Percentiles rank a stretch among this genome's conserved stretches.
These are phyloP conservation scores for Xylaria palmicola DNA, from an alignment of 495 filamentous ascomycete genomes.

Conservation along the genomic window DNA sequence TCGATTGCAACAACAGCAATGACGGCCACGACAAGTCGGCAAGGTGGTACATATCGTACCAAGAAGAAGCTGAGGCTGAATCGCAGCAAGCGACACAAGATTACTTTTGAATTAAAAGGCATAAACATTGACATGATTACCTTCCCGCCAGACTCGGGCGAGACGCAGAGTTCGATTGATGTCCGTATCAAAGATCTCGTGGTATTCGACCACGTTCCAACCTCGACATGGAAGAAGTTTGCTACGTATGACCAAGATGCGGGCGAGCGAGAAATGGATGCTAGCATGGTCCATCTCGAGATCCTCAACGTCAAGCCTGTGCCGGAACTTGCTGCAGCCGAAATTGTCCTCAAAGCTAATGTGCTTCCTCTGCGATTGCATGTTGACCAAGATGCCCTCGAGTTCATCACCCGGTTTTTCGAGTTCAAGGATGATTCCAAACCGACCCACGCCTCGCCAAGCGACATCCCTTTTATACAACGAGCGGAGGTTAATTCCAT, in stretches of 20 bases:
- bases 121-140: slow-evolving; percentile 80
- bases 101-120: slow-evolving; percentile 89
- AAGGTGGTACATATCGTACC: slow-evolving; percentile 41
- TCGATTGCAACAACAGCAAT: slow-evolving; percentile 74
- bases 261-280: slow-evolving; percentile 77
- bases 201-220: slow-evolving; percentile 90
- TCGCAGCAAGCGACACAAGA: slow-evolving; percentile 88
- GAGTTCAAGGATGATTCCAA: slow-evolving; percentile 86
- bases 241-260: slow-evolving; percentile 88
- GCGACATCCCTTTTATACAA: slow-evolving; percentile 85
- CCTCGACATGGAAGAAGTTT: slow-evolving; percentile 98
- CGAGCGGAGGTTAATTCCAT: slow-evolving; percentile 83
- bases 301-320: slow-evolving; percentile 84
- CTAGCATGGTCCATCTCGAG: slow-evolving; percentile 86
- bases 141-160: slow-evolving; percentile 72
- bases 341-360: slow-evolving; percentile 82
- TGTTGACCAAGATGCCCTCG: slow-evolving; percentile 96
- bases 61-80: slow-evolving; percentile 69
- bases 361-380: slow-evolving; percentile 87
- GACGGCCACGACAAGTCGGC: slow-evolving; percentile 58
- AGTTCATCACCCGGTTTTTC: slow-evolving; percentile 96
- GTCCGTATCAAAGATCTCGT: slow-evolving; percentile 79
- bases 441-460: slow-evolving; percentile 50
- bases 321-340: slow-evolving; percentile 78
- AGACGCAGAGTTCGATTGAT: slow-evolving; percentile 85